Evolutionary conservation across 352 stramenopile genomes (phyloP), one percentile per base, ranked within the genome.

Genomic region (Phytophthora boehmeriae): DNA sequence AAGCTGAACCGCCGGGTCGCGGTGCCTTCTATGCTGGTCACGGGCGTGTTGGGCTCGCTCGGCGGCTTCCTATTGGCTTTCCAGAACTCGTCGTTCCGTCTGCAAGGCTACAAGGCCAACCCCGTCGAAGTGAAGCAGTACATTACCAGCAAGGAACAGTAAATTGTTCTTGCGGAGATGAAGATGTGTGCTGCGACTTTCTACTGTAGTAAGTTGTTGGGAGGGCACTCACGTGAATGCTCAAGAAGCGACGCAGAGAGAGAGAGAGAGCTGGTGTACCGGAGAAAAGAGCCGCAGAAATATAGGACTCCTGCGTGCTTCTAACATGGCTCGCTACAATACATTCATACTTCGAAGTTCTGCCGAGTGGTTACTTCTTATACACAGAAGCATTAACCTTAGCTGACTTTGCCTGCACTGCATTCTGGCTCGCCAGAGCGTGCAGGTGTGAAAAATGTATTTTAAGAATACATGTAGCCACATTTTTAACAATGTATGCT

Each of bases 41-140:
- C 82, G 22, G 86, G 86, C 23, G 11, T 93, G 14, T 63, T 95
- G 17, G 86, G 81, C 54, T 81, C 75, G 39, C 32, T 91, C 34
- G 79, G 78, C 38, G 74, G 83, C 36, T 62, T 68, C 41, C 60
- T 92, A 74, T 54, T 88, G 55, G 81, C 83, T 38, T 93, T 88
- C 52, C 81, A 95, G 66, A 93, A 95, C 76, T 86, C 38, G 38
- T 44, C 38, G 38, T 44, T 44, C 38, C 38, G 38, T 64, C 80
- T 95, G 42, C 80, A 92, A 67, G 84, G 86, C 39, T 92, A 80
- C 73, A 72, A 81, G 53, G 59, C 71, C 20, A 93, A 93, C 67
- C 56, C 56, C 41, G 63, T 70, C 34, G 82, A 91, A 54, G 82
- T 93, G 42, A 63, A 81, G 68, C 75, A 82, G 64, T 51, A 66